A percentile compares a stretch with the other conserved stretches of the same genome.
These are phyloP conservation scores for Solanum infundibuliforme DNA, from an alignment of 257 asterid genomes.

Conservation along the genomic window DNA sequence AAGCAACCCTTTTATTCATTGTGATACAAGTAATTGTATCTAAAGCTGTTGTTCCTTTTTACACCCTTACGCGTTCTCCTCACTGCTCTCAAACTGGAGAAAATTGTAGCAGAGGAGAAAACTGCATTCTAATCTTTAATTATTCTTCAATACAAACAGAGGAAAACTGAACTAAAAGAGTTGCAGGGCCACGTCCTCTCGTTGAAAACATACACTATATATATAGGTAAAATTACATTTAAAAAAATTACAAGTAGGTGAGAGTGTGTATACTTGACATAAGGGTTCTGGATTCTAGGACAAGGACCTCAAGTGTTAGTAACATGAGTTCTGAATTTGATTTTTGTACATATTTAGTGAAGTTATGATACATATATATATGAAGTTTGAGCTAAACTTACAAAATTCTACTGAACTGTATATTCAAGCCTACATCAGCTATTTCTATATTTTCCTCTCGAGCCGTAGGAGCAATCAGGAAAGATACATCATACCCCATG, in stretches of 20 bases:
- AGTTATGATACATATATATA: neutral
- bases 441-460: neutral
- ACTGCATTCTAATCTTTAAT: too few relatives aligned
- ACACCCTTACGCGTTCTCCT: neutral
- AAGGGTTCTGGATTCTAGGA: neutral
- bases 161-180: neutral
- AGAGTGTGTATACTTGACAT: neutral
- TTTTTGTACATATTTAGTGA: neutral
- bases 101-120: neutral
- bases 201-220: neutral
- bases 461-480: neutral
- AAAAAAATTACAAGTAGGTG: neutral
- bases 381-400: neutral
- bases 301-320: neutral
- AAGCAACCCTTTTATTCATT: too few relatives aligned
- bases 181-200: neutral
- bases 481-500: neutral
- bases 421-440: neutral
- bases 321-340: neutral
- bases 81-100: neutral
- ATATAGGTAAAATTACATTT: neutral
- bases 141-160: neutral
- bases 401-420: neutral
- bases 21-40: too few relatives aligned
- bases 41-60: too few relatives aligned